Evolutionary conservation across 306 rosid species (phyloP).

Genomic region (Fagus sylvatica): DNA sequence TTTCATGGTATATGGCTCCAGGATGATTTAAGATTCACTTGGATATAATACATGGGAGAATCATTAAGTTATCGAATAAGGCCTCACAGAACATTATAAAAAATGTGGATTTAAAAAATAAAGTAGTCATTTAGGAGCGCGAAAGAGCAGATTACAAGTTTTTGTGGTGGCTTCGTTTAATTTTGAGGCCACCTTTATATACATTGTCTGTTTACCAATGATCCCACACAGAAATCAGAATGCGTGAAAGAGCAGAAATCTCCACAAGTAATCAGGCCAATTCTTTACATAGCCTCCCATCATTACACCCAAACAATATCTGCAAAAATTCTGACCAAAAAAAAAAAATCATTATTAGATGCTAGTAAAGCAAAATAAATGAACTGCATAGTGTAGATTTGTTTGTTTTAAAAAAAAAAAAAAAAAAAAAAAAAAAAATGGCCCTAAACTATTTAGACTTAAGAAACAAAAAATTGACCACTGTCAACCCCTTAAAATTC

Average conservation of each 20-base stretch:
- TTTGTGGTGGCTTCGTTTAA: slow-evolving; percentile 30
- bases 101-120: background rate
- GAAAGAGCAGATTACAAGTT: slow-evolving; percentile 11
- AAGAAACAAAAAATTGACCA: slow-evolving; percentile 13
- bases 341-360: slow-evolving; percentile 18
- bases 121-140: slow-evolving; percentile 14
- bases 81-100: slow-evolving; percentile 18
- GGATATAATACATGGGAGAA: slow-evolving; percentile 15
- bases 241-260: slow-evolving; percentile 31
- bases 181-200: slow-evolving; percentile 48
- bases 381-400: background rate
- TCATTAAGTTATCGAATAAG: slow-evolving; percentile 4
- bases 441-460: background rate
- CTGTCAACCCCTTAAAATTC: background rate
- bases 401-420: background rate
- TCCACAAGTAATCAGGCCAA: slow-evolving; percentile 35
- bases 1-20: background rate
- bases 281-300: slow-evolving; percentile 41
- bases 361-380: slow-evolving; percentile 9
- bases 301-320: slow-evolving; percentile 37
- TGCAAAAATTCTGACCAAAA: slow-evolving; percentile 34
- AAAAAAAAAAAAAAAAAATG: background rate
- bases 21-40: slow-evolving; percentile 4
- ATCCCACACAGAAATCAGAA: slow-evolving; percentile 35
- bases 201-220: slow-evolving; percentile 45